A percentile compares a stretch with the other conserved stretches of the same genome.
These are phyloP conservation scores for Heterococcus sp. DNA, from an alignment of 108 stramenopile species.

Conservation along the genomic window DNA sequence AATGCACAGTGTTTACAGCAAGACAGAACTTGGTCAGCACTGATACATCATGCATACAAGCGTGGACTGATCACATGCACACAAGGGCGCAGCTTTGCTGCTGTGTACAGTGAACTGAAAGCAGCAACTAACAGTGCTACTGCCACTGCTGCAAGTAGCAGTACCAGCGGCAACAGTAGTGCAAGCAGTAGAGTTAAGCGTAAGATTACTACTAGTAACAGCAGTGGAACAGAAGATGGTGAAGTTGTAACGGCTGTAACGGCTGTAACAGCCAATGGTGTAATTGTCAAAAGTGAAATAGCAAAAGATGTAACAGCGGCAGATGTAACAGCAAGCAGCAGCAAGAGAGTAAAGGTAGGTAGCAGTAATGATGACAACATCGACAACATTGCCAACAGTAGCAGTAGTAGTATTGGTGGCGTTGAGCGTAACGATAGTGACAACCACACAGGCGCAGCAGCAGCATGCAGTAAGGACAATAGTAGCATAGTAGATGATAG, in stretches of 20 bases:
- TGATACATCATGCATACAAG: neutral
- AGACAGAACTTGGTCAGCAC: neutral
- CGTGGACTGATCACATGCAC: neutral
- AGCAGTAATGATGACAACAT: too few species aligned
- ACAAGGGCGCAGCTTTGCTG: neutral
- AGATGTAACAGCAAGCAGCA: neutral
- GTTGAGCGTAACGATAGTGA: too few species aligned
- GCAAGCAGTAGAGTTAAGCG: neutral
- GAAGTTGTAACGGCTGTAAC: neutral
- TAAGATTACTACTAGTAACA: neutral
- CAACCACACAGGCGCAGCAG: too few species aligned
- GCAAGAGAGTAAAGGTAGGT: too few species aligned
- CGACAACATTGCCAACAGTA: too few species aligned
- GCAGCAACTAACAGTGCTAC: neutral
- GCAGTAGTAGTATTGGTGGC: too few species aligned
- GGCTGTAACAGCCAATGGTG: neutral
- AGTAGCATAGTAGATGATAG: too few species aligned
- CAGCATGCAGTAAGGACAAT: too few species aligned
- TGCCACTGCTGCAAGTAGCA: neutral
- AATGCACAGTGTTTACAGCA: neutral
- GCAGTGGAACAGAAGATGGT: neutral
- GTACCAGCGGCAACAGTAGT: neutral
- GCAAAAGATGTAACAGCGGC: neutral
- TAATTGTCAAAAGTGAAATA: neutral
- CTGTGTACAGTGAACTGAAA: neutral